Evolutionary conservation across 257 asterid species (phyloP).

Genomic region (Rehmannia glutinosa): DNA sequence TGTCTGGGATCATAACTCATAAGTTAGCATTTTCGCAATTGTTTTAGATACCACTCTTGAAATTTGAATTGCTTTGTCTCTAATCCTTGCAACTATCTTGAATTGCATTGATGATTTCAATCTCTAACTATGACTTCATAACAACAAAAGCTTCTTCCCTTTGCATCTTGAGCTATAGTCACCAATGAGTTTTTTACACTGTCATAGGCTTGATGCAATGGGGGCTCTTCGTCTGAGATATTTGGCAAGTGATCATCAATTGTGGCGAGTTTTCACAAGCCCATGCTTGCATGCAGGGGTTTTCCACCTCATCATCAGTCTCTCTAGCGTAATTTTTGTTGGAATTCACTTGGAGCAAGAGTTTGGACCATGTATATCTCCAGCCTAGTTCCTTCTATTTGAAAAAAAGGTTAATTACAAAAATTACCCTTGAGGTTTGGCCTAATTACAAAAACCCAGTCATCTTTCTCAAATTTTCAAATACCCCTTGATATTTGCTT

Average conservation of each 20-base stretch:
- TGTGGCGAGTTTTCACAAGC: conserved; percentile 79
- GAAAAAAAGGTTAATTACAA: neutral
- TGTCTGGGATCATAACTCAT: too few relatives aligned
- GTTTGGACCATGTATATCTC: conserved; percentile 67
- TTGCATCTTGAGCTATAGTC: neutral
- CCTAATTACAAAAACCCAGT: neutral
- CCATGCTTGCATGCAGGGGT: conserved; percentile 82
- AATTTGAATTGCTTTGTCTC: too few relatives aligned
- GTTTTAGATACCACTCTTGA: too few relatives aligned
- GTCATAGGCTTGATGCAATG: conserved; percentile 55
- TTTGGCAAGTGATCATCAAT: conserved; percentile 41
- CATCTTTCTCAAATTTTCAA: neutral
- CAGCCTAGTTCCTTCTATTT: neutral
- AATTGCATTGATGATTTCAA: too few relatives aligned
- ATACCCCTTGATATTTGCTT: neutral
- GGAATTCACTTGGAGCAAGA: conserved; percentile 92
- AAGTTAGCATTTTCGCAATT: too few relatives aligned
- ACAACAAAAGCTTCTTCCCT: neutral
- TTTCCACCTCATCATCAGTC: conserved; percentile 66
- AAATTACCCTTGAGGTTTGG: neutral
- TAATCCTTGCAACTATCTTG: too few relatives aligned
- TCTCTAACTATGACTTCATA: too few relatives aligned
- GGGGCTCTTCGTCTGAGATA: conserved; percentile 71
- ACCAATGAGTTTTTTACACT: neutral
- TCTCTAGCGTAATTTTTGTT: conserved; percentile 58